Conservation (phyloP, 345 rosid species). For the Eucalyptus regnans region DNA sequence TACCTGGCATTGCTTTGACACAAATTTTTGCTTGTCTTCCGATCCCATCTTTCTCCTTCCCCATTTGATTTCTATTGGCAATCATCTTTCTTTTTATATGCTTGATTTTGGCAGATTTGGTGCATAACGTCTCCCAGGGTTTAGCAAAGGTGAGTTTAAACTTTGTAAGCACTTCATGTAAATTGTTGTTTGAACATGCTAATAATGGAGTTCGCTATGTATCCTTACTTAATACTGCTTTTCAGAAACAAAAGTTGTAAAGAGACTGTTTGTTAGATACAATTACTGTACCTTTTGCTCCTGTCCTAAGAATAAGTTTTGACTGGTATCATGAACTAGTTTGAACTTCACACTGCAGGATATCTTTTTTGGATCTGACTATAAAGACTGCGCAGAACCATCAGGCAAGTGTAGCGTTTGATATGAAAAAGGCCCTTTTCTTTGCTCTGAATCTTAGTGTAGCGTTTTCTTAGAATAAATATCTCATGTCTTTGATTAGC, state of each 20-base stretch:
- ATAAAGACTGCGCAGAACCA: slow-evolving; percentile 37
- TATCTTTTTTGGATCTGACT: slow-evolving; percentile 54
- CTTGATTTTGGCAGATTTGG: slow-evolving; percentile 31
- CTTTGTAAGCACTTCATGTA: neutral
- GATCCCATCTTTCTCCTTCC: neutral
- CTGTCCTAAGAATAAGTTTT: neutral
- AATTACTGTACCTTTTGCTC: neutral
- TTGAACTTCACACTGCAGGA: slow-evolving; percentile 30
- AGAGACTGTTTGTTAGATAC: neutral
- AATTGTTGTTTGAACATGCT: neutral
- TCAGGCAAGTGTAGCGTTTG: slow-evolving; percentile 33
- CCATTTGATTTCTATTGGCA: neutral
- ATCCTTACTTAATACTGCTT: neutral
- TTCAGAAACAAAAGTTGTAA: neutral
- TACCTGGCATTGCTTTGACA: neutral
- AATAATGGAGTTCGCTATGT: neutral
- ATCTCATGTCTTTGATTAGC: neutral
- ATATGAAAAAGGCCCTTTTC: neutral
- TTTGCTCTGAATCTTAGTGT: neutral
- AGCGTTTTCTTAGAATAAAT: neutral
- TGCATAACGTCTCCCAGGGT: slow-evolving; percentile 43
- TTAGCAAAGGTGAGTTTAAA: slow-evolving; percentile 44
- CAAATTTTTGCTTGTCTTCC: neutral
- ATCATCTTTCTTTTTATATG: neutral
- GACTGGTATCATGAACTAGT: neutral